Evolutionary conservation across 176 grass and related monocot genomes (phyloP).

Genomic region (Carex cristatella): DNA sequence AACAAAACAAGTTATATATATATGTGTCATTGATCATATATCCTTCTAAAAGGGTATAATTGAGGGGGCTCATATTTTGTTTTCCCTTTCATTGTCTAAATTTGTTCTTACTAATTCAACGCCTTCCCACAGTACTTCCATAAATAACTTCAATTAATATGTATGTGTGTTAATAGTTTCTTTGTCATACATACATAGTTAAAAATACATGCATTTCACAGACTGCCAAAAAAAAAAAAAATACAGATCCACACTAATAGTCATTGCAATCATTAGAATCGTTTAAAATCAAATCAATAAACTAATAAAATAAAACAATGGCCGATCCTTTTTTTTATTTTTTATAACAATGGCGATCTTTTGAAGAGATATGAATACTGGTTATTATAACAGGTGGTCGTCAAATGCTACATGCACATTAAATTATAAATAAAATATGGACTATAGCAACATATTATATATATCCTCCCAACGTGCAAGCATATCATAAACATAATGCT

Average conservation of each 20-base stretch:
- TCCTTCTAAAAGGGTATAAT: too few species aligned
- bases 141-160: neutral
- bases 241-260: too few species aligned
- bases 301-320: neutral
- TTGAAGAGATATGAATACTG: neutral
- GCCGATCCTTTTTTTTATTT: too few species aligned
- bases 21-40: too few species aligned
- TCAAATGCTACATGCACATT: neutral
- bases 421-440: neutral
- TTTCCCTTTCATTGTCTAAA: too few species aligned
- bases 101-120: too few species aligned
- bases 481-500: slow-evolving; percentile 9
- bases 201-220: neutral
- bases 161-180: neutral
- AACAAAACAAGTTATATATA: too few species aligned
- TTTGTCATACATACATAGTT: neutral
- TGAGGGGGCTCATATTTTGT: too few species aligned
- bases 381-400: neutral
- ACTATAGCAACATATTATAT: neutral
- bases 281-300: neutral
- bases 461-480: neutral
- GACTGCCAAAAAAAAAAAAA: too few species aligned
- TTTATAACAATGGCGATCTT: neutral
- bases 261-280: too few species aligned
- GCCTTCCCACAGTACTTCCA: too few species aligned